These are phyloP conservation scores for Leccinellum albellum DNA, from an alignment of 768 basidiomycete genomes.

Conservation along the genomic window DNA sequence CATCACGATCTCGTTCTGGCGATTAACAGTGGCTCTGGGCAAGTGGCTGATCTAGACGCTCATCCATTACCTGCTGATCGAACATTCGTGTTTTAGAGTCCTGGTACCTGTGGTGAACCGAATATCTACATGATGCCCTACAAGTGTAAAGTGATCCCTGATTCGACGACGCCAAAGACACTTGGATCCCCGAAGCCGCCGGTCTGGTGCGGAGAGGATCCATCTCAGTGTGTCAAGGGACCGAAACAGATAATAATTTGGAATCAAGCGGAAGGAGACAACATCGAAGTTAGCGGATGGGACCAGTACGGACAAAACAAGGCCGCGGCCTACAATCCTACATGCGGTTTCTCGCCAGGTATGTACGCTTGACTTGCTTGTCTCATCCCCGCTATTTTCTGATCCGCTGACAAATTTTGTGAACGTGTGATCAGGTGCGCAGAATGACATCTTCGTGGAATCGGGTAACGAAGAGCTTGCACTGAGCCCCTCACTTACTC, in stretches of 20 bases:
- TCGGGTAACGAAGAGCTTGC: neutral
- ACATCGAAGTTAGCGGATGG: neutral
- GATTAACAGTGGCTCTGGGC: conserved; percentile 9
- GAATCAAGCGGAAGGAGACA: conserved; percentile 4
- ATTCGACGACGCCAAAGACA: neutral
- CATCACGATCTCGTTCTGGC: neutral
- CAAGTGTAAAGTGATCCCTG: neutral
- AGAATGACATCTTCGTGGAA: conserved; percentile 14
- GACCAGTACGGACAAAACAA: neutral
- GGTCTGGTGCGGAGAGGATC: conserved; percentile 7
- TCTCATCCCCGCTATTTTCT: neutral
- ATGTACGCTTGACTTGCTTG: neutral
- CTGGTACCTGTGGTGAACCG: conserved; percentile 3
- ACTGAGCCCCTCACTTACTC: neutral
- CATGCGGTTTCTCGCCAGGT: conserved; percentile 15
- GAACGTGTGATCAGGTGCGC: conserved; percentile 10
- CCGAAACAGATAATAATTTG: conserved; percentile 5
- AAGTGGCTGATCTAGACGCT: neutral
- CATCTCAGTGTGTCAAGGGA: conserved; percentile 1
- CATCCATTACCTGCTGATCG: neutral
- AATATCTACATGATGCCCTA: conserved; percentile 7
- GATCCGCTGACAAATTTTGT: neutral
- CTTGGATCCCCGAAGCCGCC: conserved; percentile 1
- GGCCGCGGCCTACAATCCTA: conserved; percentile 8
- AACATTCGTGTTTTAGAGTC: neutral